Conservation (phyloP, 257 asterid species). For the Fraxinus cuspidata region DNA sequence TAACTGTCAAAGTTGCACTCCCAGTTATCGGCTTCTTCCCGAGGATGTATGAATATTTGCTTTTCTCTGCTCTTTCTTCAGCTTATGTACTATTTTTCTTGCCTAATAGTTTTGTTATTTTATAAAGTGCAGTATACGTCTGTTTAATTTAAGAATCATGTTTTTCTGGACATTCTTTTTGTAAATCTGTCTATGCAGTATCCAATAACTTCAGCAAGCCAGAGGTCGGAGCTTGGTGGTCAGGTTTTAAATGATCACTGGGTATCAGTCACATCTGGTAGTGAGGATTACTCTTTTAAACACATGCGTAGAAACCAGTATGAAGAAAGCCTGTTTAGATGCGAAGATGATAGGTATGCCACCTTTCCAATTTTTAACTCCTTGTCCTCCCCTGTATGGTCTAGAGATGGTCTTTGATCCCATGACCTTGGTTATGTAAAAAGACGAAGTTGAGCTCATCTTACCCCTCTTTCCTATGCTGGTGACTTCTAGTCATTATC, state of each 20-base stretch:
- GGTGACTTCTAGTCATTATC: not conserved
- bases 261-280: slow-evolving; percentile 99
- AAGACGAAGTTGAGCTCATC: not conserved
- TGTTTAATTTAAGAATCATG: not conserved
- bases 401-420: not conserved
- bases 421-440: slow-evolving; percentile 10
- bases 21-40: slow-evolving; percentile 97
- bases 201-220: slow-evolving; percentile 87
- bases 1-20: slow-evolving; percentile 75
- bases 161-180: not conserved
- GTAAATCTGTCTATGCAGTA: slow-evolving; percentile 56
- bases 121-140: not conserved
- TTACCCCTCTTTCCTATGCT: not conserved
- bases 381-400: not conserved
- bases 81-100: not conserved
- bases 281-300: slow-evolving; percentile 97
- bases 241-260: slow-evolving; percentile 87
- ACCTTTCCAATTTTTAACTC: not conserved
- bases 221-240: slow-evolving; percentile 86
- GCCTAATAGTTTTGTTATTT: not conserved
- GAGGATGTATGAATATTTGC: slow-evolving; percentile 69
- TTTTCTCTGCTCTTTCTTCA: not conserved
- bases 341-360: slow-evolving; percentile 93
- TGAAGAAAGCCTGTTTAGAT: slow-evolving; percentile 95
- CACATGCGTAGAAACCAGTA: slow-evolving; percentile 97